Evolutionary conservation across 148 eudicot genomes (phyloP).

Genomic region (Pouteria glomerata): DNA sequence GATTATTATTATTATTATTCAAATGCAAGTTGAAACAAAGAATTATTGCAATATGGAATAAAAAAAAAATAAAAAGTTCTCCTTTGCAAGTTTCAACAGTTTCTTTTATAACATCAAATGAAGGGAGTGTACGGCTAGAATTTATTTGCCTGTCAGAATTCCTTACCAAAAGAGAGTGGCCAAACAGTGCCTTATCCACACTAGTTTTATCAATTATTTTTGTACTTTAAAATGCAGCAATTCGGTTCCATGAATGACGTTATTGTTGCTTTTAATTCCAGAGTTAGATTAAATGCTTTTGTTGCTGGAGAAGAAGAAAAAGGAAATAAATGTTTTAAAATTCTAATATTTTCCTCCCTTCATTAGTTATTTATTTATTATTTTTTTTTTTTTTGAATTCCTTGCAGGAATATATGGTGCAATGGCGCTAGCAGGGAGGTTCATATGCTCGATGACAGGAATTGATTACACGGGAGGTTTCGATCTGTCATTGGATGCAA

Average conservation of each 20-base stretch:
- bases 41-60: neutral
- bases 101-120: too few species aligned
- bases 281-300: neutral
- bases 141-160: neutral
- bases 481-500: conserved; percentile 59
- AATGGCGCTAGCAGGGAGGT: conserved; percentile 87
- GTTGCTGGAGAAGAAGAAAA: neutral
- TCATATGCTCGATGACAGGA: conserved; percentile 77
- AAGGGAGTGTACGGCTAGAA: too few species aligned
- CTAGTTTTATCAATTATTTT: neutral
- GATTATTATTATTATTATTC: too few species aligned
- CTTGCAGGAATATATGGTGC: conserved; percentile 87
- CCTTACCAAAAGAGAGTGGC: neutral
- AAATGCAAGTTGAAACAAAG: neutral
- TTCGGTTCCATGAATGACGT: neutral
- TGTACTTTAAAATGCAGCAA: neutral
- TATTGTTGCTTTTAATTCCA: neutral
- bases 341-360: neutral
- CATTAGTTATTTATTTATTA: too few species aligned
- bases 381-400: neutral
- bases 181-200: neutral
- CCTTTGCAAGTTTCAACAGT: too few species aligned
- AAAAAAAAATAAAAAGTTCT: neutral
- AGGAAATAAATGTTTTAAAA: neutral
- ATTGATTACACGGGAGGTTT: conserved; percentile 78